phyloP scores from a whole-genome alignment of 495 filamentous ascomycete genomes.

The Neurospora sp. region DNA sequence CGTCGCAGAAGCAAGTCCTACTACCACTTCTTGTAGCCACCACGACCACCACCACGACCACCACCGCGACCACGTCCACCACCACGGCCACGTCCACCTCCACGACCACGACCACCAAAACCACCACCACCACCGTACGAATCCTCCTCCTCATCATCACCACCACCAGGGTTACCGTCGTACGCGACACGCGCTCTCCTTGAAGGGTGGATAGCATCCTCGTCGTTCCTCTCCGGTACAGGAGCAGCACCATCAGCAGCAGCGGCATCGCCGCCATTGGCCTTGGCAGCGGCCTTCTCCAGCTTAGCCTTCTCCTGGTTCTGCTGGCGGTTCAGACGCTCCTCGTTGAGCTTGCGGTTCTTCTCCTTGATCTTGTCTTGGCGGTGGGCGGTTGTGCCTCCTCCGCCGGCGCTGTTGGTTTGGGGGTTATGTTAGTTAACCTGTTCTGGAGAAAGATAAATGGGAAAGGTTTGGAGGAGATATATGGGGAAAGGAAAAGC shows the following conservation, averaged over 20 bases:
- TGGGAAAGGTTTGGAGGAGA: not conserved
- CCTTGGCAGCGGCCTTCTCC: conserved; percentile 36
- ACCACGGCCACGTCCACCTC: conserved; percentile 6
- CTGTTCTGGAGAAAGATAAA: not conserved
- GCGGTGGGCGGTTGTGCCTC: conserved; percentile 63
- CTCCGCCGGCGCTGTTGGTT: conserved; percentile 57
- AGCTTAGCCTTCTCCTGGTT: conserved; percentile 41
- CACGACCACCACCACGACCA: not conserved
- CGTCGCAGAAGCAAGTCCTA: not conserved
- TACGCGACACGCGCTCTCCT: conserved; percentile 14
- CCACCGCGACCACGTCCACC: conserved; percentile 7
- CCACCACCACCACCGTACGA: not conserved
- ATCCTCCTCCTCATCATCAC: not conserved
- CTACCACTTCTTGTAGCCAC: not conserved
- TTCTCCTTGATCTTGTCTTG: conserved; percentile 64
- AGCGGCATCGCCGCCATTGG: not conserved
- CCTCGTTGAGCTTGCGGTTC: conserved; percentile 76
- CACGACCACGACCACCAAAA: not conserved
- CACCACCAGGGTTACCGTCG: conserved; percentile 1
- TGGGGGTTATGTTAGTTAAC: not conserved
- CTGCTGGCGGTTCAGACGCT: conserved; percentile 48
- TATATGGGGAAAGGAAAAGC: not conserved
- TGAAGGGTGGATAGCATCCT: conserved; percentile 20
- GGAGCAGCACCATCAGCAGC: not conserved
- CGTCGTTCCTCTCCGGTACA: conserved; percentile 13